Conservation (phyloP, 2,329 filamentous ascomycete species). For the Sporothrix luriei region DNA sequence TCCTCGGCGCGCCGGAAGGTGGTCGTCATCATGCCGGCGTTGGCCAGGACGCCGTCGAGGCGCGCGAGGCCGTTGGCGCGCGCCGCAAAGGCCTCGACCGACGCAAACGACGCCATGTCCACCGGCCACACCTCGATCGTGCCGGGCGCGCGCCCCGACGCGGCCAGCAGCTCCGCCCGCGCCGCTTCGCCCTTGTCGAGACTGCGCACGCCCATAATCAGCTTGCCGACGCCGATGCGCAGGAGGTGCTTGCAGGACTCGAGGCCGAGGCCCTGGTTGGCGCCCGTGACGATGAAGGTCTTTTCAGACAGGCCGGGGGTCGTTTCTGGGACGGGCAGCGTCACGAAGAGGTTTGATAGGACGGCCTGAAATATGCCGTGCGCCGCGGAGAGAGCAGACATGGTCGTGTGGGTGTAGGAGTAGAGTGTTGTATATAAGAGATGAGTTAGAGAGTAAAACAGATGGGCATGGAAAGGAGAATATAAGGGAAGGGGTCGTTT, state of each 20-base stretch:
- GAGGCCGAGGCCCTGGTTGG: slow-evolving; percentile 49
- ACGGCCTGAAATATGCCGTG: slow-evolving; percentile 3
- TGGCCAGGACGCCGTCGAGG: slow-evolving; percentile 51
- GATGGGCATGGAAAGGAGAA: neutral
- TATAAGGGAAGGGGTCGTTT: too few species aligned
- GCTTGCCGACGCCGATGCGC: slow-evolving; percentile 41
- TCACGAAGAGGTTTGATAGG: slow-evolving; percentile 31
- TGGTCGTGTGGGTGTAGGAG: neutral
- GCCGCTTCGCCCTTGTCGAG: slow-evolving; percentile 40
- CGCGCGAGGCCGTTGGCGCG: slow-evolving; percentile 43
- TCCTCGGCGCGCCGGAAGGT: slow-evolving; percentile 44
- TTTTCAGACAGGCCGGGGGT: slow-evolving; percentile 30
- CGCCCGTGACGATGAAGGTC: slow-evolving; percentile 49
- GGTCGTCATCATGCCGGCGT: slow-evolving; percentile 47
- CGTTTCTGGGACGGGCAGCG: slow-evolving; percentile 16
- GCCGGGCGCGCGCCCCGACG: neutral
- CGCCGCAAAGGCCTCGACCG: slow-evolving; percentile 46
- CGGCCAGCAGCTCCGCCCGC: slow-evolving; percentile 34
- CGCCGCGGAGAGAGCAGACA: slow-evolving; percentile 4
- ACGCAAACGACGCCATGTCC: slow-evolving; percentile 48
- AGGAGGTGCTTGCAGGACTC: slow-evolving; percentile 47
- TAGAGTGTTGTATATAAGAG: neutral
- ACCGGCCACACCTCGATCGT: slow-evolving; percentile 47
- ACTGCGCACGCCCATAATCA: slow-evolving; percentile 49
- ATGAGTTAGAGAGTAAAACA: neutral